A percentile compares a stretch with the other conserved stretches of the same genome.
Conservation (phyloP, 2,329 filamentous ascomycete species). For the Samsoniella hepiali region DNA sequence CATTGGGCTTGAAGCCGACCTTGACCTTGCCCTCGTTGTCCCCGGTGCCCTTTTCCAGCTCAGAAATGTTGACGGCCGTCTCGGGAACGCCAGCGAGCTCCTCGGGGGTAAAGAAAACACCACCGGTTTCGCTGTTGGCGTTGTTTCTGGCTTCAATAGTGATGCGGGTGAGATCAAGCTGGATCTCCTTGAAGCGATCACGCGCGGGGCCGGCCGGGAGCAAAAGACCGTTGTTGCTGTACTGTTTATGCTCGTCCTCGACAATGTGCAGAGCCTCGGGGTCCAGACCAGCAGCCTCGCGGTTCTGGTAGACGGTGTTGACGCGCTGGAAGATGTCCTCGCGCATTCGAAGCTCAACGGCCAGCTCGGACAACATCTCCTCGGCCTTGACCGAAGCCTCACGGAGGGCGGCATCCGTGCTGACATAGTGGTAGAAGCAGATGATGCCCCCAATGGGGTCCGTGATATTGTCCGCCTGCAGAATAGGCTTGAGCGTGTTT, state of each 20-base stretch:
- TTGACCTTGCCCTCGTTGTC: slow-evolving; percentile 72
- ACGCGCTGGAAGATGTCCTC: slow-evolving; percentile 74
- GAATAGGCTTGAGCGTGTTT: slow-evolving; percentile 63
- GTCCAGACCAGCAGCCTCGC: slow-evolving; percentile 56
- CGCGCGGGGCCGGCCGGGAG: slow-evolving; percentile 66
- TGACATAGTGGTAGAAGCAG: slow-evolving; percentile 78
- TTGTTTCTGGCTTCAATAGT: slow-evolving; percentile 75
- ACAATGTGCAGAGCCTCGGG: slow-evolving; percentile 68
- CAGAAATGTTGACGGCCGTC: slow-evolving; percentile 62
- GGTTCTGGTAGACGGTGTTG: slow-evolving; percentile 52
- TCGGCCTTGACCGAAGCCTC: slow-evolving; percentile 75
- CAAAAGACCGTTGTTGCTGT: slow-evolving; percentile 71
- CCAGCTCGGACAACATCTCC: slow-evolving; percentile 71
- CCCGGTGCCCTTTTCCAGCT: slow-evolving; percentile 67
- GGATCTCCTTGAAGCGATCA: slow-evolving; percentile 82
- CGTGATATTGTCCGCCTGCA: slow-evolving; percentile 63
- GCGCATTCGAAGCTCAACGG: slow-evolving; percentile 75
- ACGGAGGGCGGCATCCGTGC: slow-evolving; percentile 63
- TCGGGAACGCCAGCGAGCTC: slow-evolving; percentile 73
- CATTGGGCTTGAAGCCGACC: slow-evolving; percentile 80
- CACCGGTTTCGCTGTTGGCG: slow-evolving; percentile 76
- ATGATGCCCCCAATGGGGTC: slow-evolving; percentile 57
- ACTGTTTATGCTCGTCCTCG: slow-evolving; percentile 74
- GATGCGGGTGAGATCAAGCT: slow-evolving; percentile 72
- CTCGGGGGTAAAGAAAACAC: slow-evolving; percentile 71